These are phyloP conservation scores for Yamadazyma insecticola DNA, from an alignment of 805 yeast species.

Conservation along the genomic window DNA sequence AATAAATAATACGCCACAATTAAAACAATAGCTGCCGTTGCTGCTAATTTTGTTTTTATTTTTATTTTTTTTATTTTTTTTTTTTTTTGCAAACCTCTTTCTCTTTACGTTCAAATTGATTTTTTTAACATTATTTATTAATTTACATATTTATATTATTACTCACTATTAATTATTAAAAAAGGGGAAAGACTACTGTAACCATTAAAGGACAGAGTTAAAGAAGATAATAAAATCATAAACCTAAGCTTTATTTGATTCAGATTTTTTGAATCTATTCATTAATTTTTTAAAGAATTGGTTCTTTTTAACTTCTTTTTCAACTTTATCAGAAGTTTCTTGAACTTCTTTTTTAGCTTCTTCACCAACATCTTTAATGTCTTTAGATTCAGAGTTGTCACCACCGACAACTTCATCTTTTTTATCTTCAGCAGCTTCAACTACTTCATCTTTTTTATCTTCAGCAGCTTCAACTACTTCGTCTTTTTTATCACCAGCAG, in stretches of 20 bases:
- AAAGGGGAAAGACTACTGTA: too few species aligned
- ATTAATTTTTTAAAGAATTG: slow-evolving; percentile 34
- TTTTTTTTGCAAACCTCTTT: too few species aligned
- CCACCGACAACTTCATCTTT: slow-evolving; percentile 2
- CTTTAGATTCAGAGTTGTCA: slow-evolving; percentile 8
- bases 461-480: slow-evolving; percentile 7
- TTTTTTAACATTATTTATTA: too few species aligned
- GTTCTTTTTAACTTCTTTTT: slow-evolving; percentile 32
- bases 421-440: slow-evolving; percentile 4
- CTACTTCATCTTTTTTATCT: slow-evolving; percentile 2
- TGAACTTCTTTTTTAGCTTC: slow-evolving; percentile 28
- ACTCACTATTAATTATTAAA: too few species aligned
- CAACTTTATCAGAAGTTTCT: slow-evolving; percentile 20
- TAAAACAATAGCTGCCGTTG: too few species aligned
- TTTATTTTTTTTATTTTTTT: too few species aligned
- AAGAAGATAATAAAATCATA: too few species aligned
- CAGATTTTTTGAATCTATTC: slow-evolving; percentile 31
- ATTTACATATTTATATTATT: too few species aligned
- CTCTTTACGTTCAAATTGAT: too few species aligned
- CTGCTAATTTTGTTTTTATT: too few species aligned
- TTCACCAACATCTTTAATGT: slow-evolving; percentile 13
- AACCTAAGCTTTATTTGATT: slow-evolving; percentile 6
- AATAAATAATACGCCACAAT: too few species aligned
- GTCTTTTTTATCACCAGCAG: slow-evolving; percentile 8
- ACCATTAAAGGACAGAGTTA: too few species aligned